Evolutionary conservation across 2,329 filamentous ascomycete genomes (phyloP), one percentile per base, ranked within the genome.

Genomic region (Purpureocillium takamizusanense): DNA sequence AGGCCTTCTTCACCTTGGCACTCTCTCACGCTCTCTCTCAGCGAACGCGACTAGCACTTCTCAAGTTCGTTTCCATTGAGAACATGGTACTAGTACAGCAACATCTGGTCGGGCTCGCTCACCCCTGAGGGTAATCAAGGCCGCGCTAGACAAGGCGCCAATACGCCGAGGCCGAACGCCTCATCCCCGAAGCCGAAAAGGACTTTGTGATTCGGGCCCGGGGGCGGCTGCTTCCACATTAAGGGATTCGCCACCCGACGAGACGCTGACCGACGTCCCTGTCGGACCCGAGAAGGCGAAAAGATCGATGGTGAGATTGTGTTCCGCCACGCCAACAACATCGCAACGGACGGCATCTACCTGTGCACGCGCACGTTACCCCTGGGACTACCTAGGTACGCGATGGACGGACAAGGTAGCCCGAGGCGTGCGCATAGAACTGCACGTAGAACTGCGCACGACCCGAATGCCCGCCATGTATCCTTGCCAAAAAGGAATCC

Each of bases 391-490:
- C 51, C 71, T 97, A 1, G n/a, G n/a, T n/a, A n/a, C n/a, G n/a
- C n/a, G n/a, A n/a, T 65, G 83, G 0, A 67, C 63, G 1, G 82
- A 86, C 44, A 78, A 78, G 40, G 95, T 97, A 90, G 86, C 87
- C n/a, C 0, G 69, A 84, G 47, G 88, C 89, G 1, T 89, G 84
- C 61, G 95, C 97, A 10, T 5, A 25, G 21, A 25, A 25, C 21
- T 25, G n/a, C n/a, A n/a, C n/a, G 88, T 75, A 83, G 57, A 97
- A 97, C 70, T 97, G n/a, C n/a, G n/a, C n/a, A 95, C 63, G 90
- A 97, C 56, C 63, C 73, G 0, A 57, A 67, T 0, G 95, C 95
- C 56, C 60, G 70, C 9, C 59, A 63, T 1, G 67, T 81, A 83
- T 94, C 39, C 68, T 94, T 1, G 86, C 87, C 13, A 86, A 82